phyloP scores from a whole-genome alignment of 2,329 filamentous ascomycete species.

The Fusarium siculi region DNA sequence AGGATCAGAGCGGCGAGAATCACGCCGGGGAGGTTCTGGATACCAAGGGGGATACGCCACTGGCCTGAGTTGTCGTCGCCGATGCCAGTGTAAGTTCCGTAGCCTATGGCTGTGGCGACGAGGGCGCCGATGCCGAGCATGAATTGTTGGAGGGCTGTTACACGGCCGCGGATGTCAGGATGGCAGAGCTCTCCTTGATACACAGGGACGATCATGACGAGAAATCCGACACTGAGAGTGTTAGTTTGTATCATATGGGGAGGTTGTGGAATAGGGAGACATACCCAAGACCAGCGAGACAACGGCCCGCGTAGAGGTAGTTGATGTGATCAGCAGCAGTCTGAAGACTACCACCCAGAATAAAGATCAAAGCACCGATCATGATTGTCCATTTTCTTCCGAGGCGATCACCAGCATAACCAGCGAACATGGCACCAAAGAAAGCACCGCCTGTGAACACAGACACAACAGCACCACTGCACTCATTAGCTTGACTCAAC shows the following conservation, averaged over 20 bases:
- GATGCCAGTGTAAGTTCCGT: slow-evolving; percentile 15
- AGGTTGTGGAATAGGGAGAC: not conserved
- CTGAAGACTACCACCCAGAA: slow-evolving; percentile 77
- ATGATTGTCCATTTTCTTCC: slow-evolving; percentile 78
- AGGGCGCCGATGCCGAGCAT: slow-evolving; percentile 81
- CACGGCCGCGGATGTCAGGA: slow-evolving; percentile 76
- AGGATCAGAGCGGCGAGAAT: slow-evolving; percentile 34
- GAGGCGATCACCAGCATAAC: slow-evolving; percentile 70
- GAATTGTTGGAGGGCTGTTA: slow-evolving; percentile 81
- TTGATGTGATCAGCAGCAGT: slow-evolving; percentile 68
- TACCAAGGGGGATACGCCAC: slow-evolving; percentile 35
- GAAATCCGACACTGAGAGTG: slow-evolving; percentile 31
- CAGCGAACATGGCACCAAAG: slow-evolving; percentile 73
- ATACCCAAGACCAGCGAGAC: slow-evolving; percentile 69
- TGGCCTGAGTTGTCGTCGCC: slow-evolving; percentile 13
- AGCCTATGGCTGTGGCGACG: slow-evolving; percentile 52
- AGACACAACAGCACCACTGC: slow-evolving; percentile 60
- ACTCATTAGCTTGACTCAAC: not conserved
- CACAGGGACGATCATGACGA: slow-evolving; percentile 57
- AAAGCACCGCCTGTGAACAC: slow-evolving; percentile 81
- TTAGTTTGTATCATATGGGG: not conserved
- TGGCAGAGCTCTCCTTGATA: slow-evolving; percentile 84
- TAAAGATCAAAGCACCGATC: slow-evolving; percentile 75
- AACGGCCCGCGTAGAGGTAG: slow-evolving; percentile 76
- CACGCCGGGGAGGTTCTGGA: slow-evolving; percentile 27